Evolutionary conservation across 805 yeast species (phyloP).

Genomic region (Ogataea ganodermae): DNA sequence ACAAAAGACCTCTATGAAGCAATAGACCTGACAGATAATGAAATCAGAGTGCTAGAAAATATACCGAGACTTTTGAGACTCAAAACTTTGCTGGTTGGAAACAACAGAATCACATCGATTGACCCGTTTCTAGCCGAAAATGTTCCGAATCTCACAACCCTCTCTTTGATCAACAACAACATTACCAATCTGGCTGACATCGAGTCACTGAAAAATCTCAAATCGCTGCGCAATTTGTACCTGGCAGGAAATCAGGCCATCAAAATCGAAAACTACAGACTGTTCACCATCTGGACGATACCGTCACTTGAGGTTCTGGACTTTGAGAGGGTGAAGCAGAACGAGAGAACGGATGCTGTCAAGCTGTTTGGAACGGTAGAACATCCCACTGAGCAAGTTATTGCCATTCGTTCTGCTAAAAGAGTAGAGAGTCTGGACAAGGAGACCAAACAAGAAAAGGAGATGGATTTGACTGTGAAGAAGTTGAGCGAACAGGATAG

Average conservation of each 20-base stretch:
- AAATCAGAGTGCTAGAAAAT: conserved; percentile 53
- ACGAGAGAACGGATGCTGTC: conserved; percentile 50
- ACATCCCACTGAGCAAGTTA: conserved; percentile 36
- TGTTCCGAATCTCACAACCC: conserved; percentile 49
- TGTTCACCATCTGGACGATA: conserved; percentile 56
- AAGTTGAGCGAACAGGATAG: conserved; percentile 59
- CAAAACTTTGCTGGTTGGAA: conserved; percentile 58
- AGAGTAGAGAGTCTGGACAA: conserved; percentile 9
- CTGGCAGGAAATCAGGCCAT: conserved; percentile 63
- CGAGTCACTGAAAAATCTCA: conserved; percentile 37
- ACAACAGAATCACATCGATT: conserved; percentile 56
- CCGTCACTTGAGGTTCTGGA: conserved; percentile 71
- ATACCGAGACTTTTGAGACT: conserved; percentile 47
- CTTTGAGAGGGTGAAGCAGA: conserved; percentile 57
- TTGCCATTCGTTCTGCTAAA: conserved; percentile 23
- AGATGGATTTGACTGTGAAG: conserved; percentile 30
- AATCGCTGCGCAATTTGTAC: conserved; percentile 48
- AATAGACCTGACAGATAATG: conserved; percentile 78
- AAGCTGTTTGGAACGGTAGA: conserved; percentile 43
- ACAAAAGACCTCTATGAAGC: conserved; percentile 47
- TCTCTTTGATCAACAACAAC: conserved; percentile 55
- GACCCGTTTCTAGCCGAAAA: conserved; percentile 36
- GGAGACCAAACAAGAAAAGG: conserved; percentile 14
- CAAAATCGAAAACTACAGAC: conserved; percentile 53
- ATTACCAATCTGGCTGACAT: conserved; percentile 47